Conservation (phyloP, 768 basidiomycete species). For the Panellus pusillus region DNA sequence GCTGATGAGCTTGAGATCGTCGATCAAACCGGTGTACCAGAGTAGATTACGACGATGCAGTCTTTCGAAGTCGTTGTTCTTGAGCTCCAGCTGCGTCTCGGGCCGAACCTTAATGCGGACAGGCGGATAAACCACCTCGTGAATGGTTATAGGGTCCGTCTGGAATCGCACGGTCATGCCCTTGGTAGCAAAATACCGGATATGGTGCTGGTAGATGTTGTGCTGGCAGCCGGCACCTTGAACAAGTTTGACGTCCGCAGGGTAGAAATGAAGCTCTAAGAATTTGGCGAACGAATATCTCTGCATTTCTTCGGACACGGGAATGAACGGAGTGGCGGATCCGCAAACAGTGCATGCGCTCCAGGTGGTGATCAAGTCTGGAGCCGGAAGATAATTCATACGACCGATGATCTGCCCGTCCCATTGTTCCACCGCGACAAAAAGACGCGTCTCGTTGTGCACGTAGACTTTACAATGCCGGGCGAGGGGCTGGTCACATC, state of each 20-base stretch:
- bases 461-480: conserved; percentile 90
- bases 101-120: conserved; percentile 83
- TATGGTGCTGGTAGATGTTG: conserved; percentile 91
- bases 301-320: conserved; percentile 89
- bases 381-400: conserved; percentile 52
- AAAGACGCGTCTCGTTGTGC: conserved; percentile 81
- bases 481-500: conserved; percentile 77
- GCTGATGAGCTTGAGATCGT: conserved; percentile 73
- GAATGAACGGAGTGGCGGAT: conserved; percentile 83
- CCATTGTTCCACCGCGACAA: conserved; percentile 89
- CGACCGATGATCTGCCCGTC: conserved; percentile 71
- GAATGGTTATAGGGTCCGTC: conserved; percentile 76
- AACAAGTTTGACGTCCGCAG: conserved; percentile 80
- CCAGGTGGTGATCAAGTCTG: conserved; percentile 88
- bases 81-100: conserved; percentile 85
- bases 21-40: conserved; percentile 76
- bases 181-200: conserved; percentile 84
- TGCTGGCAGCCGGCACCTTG: conserved; percentile 90
- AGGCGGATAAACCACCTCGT: conserved; percentile 88
- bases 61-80: conserved; percentile 86
- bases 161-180: conserved; percentile 89
- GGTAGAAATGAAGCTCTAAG: conserved; percentile 94
- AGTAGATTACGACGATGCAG: conserved; percentile 67
- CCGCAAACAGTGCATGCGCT: conserved; percentile 80
- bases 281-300: conserved; percentile 95